A percentile compares a stretch with the other conserved stretches of the same genome.
Conservation (phyloP, 352 stramenopile species). For the Phytopythium cucurbitacearum region DNA sequence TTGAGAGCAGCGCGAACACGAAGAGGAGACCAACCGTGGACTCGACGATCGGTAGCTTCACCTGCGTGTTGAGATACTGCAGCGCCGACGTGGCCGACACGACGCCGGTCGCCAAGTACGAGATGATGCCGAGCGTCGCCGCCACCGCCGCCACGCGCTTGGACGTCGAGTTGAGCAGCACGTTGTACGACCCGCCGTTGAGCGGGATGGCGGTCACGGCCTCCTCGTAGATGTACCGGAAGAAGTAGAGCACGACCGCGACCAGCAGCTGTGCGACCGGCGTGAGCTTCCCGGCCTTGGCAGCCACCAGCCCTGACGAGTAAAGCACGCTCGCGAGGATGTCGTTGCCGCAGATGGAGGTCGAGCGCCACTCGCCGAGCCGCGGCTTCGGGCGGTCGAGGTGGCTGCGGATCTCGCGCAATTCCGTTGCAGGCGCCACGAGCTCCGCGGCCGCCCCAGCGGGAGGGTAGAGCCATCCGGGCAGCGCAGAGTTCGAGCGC, state of each 20-base stretch:
- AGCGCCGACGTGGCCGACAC: slow-evolving; percentile 59
- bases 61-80: slow-evolving; percentile 57
- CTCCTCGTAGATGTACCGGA: slow-evolving; percentile 89
- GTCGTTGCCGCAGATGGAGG: slow-evolving; percentile 91
- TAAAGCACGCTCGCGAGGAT: slow-evolving; percentile 89
- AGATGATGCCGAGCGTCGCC: slow-evolving; percentile 87
- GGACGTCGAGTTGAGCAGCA: slow-evolving; percentile 89
- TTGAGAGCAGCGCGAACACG: slow-evolving; percentile 76
- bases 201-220: slow-evolving; percentile 87
- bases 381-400: slow-evolving; percentile 31
- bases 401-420: slow-evolving; percentile 20
- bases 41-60: slow-evolving; percentile 32
- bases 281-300: slow-evolving; percentile 80
- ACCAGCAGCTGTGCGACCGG: slow-evolving; percentile 82
- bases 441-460: slow-evolving; percentile 5
- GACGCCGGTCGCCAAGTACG: slow-evolving; percentile 87
- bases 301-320: slow-evolving; percentile 60
- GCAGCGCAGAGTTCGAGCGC: neutral
- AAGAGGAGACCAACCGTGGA: slow-evolving; percentile 65
- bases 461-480: neutral
- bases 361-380: slow-evolving; percentile 81
- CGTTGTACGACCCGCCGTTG: slow-evolving; percentile 91
- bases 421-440: slow-evolving; percentile 16
- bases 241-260: slow-evolving; percentile 59
- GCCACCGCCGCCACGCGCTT: slow-evolving; percentile 88